Conservation (phyloP, 129 eudicot species). For the Heracleum sosnowskyi region DNA sequence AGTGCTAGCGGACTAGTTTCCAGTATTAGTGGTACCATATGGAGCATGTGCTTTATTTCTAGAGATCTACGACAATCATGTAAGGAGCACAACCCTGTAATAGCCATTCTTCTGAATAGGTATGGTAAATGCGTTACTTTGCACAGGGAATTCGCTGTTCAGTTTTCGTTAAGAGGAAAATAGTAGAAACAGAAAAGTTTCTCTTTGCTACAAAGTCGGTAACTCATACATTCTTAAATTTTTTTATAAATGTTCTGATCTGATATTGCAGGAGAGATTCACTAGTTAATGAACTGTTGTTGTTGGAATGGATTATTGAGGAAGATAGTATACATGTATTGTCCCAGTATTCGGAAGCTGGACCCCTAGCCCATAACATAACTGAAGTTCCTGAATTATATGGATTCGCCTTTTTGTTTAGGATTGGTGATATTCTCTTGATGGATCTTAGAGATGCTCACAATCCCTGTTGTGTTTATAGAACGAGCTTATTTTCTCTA, state of each 20-base stretch:
- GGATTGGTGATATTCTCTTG: conserved; percentile 72
- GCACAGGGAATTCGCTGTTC: conserved; percentile 7
- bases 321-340: conserved; percentile 47
- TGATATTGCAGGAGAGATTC: conserved; percentile 60
- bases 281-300: conserved; percentile 60
- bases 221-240: neutral
- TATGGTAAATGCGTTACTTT: conserved; percentile 19
- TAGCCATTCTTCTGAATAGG: conserved; percentile 92
- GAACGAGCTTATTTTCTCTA: conserved; percentile 52
- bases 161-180: neutral
- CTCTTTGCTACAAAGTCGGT: conserved; percentile 9
- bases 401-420: conserved; percentile 75
- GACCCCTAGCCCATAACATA: conserved; percentile 68
- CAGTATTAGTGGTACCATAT: conserved; percentile 70
- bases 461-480: conserved; percentile 63
- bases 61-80: conserved; percentile 34
- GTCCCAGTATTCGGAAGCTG: conserved; percentile 64
- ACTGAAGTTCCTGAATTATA: conserved; percentile 76
- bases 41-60: conserved; percentile 99
- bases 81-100: conserved; percentile 56
- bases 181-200: neutral
- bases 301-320: conserved; percentile 61
- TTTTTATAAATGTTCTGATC: conserved; percentile 12
- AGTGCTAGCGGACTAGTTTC: conserved; percentile 27
- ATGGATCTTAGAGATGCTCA: conserved; percentile 81